These are phyloP conservation scores for Eucalyptus regnans DNA, from an alignment of 345 rosid species.

Conservation along the genomic window DNA sequence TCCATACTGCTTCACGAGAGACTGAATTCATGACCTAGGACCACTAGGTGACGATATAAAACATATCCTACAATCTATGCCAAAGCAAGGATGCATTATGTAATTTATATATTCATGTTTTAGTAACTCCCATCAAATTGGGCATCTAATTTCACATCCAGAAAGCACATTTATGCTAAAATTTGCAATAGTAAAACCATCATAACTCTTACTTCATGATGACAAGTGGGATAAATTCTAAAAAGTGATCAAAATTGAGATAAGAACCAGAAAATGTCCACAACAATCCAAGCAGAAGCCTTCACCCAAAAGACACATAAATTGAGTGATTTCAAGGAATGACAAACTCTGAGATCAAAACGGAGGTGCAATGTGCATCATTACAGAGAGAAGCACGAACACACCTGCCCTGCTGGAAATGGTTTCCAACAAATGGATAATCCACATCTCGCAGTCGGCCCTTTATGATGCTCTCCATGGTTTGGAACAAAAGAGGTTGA, in stretches of 20 bases:
- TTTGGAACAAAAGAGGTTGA: conserved; percentile 91
- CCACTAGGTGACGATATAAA: not conserved
- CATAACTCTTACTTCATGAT: not conserved
- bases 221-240: not conserved
- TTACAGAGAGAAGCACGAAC: not conserved
- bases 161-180: not conserved
- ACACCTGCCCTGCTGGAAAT: conserved; percentile 93
- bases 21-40: not conserved
- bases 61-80: not conserved
- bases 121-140: not conserved
- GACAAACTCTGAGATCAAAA: not conserved
- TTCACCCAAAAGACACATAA: not conserved
- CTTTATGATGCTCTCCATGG: conserved; percentile 87
- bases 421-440: conserved; percentile 91
- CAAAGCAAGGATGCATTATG: not conserved
- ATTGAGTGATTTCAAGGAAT: not conserved
- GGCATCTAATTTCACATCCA: not conserved
- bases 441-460: conserved; percentile 91
- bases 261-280: not conserved
- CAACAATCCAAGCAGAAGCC: not conserved
- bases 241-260: not conserved
- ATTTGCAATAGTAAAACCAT: not conserved
- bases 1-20: not conserved
- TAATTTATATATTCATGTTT: not conserved
- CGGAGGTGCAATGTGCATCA: not conserved